A percentile compares a stretch with the other conserved stretches of the same genome.
Conservation (phyloP, 768 basidiomycete species). For the Holtermannia corniformis region DNA sequence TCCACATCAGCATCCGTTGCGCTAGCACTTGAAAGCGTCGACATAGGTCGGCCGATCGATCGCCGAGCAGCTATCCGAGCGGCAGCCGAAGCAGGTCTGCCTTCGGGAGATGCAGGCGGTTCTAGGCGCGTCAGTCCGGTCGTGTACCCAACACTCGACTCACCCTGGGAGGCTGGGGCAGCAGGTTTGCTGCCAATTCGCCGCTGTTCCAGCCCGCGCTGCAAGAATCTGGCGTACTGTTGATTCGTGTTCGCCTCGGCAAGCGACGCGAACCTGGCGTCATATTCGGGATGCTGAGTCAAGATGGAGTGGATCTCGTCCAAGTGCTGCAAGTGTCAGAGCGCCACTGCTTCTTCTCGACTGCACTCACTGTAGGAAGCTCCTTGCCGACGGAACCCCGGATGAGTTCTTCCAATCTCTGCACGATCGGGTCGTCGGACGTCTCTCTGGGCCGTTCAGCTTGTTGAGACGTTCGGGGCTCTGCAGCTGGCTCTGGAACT, state of each 20-base stretch:
- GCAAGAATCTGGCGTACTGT: not conserved
- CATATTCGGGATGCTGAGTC: conserved; percentile 5
- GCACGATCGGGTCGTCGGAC: not conserved
- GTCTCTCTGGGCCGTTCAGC: no score
- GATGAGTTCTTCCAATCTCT: not conserved
- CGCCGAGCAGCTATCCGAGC: conserved; percentile 1
- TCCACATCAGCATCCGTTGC: conserved; percentile 25
- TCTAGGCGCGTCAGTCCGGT: not conserved
- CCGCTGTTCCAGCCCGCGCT: conserved; percentile 46
- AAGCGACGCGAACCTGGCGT: conserved; percentile 3
- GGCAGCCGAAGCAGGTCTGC: not conserved
- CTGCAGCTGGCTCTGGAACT: no score
- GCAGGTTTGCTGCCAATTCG: conserved; percentile 72
- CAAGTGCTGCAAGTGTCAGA: not conserved
- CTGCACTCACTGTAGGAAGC: not conserved
- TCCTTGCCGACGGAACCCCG: conserved; percentile 1
- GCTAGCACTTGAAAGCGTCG: conserved; percentile 17
- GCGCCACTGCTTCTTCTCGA: not conserved
- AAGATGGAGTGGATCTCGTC: not conserved
- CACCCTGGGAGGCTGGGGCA: conserved; percentile 43
- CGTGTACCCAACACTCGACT: conserved; percentile 4
- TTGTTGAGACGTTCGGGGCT: no score
- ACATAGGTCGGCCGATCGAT: conserved; percentile 23
- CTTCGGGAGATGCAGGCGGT: not conserved
- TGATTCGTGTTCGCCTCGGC: not conserved